Evolutionary conservation across 495 filamentous ascomycete genomes (phyloP).

Genomic region (Cercophora samala): DNA sequence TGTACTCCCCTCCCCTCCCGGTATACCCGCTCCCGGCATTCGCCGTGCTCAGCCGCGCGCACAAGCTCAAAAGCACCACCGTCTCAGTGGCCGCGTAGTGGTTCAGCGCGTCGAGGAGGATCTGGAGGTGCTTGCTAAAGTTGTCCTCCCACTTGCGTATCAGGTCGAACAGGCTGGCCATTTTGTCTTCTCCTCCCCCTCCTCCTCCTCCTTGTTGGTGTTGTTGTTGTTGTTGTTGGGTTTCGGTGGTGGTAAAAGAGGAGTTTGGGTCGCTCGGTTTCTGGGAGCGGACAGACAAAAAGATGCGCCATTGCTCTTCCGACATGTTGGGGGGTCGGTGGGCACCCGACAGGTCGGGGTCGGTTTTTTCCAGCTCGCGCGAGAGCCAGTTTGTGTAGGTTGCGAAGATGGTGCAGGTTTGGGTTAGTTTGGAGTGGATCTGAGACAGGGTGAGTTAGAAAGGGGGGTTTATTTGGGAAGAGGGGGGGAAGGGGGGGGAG

Average conservation of each 20-base stretch:
- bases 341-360: conserved; percentile 64
- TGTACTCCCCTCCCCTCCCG: conserved; percentile 31
- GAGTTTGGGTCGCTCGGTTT: conserved; percentile 15
- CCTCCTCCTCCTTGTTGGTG: not conserved
- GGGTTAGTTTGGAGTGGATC: conserved; percentile 94
- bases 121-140: conserved; percentile 85
- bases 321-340: conserved; percentile 52
- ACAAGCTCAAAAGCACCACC: conserved; percentile 84
- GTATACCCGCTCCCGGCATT: conserved; percentile 62
- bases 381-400: conserved; percentile 78
- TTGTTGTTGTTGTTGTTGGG: not conserved
- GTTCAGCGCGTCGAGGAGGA: conserved; percentile 87
- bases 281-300: conserved; percentile 38
- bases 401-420: conserved; percentile 88
- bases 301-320: conserved; percentile 50
- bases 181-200: conserved; percentile 35
- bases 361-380: conserved; percentile 70
- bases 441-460: conserved; percentile 45
- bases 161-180: conserved; percentile 78
- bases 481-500: too few species aligned
- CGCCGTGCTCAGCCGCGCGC: conserved; percentile 70
- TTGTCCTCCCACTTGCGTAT: conserved; percentile 86
- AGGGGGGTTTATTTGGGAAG: not conserved
- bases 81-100: conserved; percentile 98
- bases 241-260: not conserved